phyloP scores from a whole-genome alignment of 1,284 basidiomycete genomes.

The Ganoderma lucidum region DNA sequence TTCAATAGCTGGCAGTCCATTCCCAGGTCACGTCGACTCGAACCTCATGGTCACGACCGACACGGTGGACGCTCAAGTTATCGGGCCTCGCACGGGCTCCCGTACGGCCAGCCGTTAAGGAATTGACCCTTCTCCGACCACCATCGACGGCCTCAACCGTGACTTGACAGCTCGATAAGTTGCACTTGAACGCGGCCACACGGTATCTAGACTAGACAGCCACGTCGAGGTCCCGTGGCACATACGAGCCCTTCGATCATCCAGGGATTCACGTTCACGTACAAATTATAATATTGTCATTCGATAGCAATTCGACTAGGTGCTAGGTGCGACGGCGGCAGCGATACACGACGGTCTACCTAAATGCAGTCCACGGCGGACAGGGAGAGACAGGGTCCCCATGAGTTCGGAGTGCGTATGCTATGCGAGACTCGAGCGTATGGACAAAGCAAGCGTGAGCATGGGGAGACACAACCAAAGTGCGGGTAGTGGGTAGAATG shows the following conservation, averaged over 20 bases:
- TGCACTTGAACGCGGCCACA: too few relatives aligned
- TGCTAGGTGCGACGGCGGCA: slow-evolving; percentile 3
- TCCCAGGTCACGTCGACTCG: too few relatives aligned
- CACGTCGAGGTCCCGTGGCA: too few relatives aligned
- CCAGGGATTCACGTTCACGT: background rate
- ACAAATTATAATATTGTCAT: slow-evolving; percentile 23
- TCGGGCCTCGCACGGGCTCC: too few relatives aligned
- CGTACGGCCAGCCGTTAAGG: too few relatives aligned
- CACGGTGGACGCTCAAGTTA: too few relatives aligned
- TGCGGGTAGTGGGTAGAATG: slow-evolving; percentile 5
- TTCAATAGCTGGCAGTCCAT: too few relatives aligned
- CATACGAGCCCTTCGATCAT: background rate
- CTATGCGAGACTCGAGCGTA: background rate
- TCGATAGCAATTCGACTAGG: slow-evolving; percentile 32
- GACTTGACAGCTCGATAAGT: too few relatives aligned
- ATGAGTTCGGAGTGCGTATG: background rate
- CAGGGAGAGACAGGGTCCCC: background rate
- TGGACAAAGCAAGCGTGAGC: slow-evolving; percentile 22
- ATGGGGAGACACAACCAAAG: slow-evolving; percentile 25
- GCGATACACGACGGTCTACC: slow-evolving; percentile 27
- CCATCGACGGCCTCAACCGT: too few relatives aligned
- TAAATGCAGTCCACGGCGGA: slow-evolving; percentile 22
- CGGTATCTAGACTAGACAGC: too few relatives aligned
- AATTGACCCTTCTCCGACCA: too few relatives aligned
- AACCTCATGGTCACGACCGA: too few relatives aligned